These are phyloP conservation scores for Saccharomycopsis javanensis DNA, from an alignment of 805 yeast species.

Conservation along the genomic window DNA sequence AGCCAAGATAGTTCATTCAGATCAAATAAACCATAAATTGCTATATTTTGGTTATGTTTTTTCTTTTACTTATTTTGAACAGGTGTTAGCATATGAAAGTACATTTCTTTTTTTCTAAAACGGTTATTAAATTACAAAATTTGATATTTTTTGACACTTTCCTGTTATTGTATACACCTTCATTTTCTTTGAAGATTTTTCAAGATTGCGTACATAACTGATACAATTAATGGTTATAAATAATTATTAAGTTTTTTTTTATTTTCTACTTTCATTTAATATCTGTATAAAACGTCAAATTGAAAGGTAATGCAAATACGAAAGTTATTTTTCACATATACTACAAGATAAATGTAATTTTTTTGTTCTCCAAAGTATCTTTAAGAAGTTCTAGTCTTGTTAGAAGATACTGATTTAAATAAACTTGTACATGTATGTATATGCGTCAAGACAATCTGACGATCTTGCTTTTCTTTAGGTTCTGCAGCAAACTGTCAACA, in stretches of 20 bases:
- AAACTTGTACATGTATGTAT: background rate
- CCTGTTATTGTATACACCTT: background rate
- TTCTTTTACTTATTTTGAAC: too few relatives aligned
- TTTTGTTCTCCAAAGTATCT: too few relatives aligned
- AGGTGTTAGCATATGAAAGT: too few relatives aligned
- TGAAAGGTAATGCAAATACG: too few relatives aligned
- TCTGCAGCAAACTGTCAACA: background rate
- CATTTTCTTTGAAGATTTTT: background rate
- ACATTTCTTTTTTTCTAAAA: background rate
- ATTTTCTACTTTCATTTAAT: too few relatives aligned
- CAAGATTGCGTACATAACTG: background rate
- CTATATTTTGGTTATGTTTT: background rate
- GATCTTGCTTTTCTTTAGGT: background rate
- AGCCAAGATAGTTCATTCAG: background rate
- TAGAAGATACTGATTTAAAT: background rate
- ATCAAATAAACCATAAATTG: background rate
- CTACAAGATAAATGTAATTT: too few relatives aligned
- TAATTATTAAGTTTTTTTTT: too few relatives aligned
- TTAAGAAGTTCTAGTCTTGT: background rate
- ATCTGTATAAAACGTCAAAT: too few relatives aligned
- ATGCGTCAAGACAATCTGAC: background rate
- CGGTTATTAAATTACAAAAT: background rate
- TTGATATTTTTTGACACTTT: background rate
- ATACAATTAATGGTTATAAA: too few relatives aligned
- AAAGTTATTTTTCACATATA: background rate